These are phyloP conservation scores for Kodamaea hsintzibuensis DNA, from an alignment of 805 yeast genomes.

Conservation along the genomic window DNA sequence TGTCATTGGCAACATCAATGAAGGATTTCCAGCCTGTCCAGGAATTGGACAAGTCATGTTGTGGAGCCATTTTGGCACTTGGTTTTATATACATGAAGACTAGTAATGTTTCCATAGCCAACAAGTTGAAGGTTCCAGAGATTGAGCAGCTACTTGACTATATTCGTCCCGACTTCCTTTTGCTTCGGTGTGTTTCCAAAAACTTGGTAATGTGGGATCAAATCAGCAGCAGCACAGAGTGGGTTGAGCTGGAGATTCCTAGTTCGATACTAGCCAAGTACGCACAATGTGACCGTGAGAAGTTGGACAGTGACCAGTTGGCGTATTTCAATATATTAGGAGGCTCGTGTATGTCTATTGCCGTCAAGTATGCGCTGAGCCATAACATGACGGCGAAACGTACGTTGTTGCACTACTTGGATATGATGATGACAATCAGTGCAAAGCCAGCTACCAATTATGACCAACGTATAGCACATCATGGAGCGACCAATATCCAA, in stretches of 20 bases:
- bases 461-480: conserved; percentile 58
- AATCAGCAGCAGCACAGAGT: conserved; percentile 48
- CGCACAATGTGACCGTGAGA: conserved; percentile 21
- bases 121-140: conserved; percentile 60
- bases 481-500: conserved; percentile 55
- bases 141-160: conserved; percentile 63
- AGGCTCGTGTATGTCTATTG: conserved; percentile 75
- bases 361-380: conserved; percentile 74
- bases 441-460: conserved; percentile 45
- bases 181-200: conserved; percentile 62
- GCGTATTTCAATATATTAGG: conserved; percentile 65
- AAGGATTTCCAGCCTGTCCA: conserved; percentile 62
- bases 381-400: conserved; percentile 54
- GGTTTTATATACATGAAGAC: conserved; percentile 73
- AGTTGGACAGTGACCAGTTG: conserved; percentile 59
- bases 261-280: conserved; percentile 34
- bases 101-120: conserved; percentile 58
- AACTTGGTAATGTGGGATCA: conserved; percentile 73
- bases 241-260: conserved; percentile 66
- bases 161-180: conserved; percentile 73
- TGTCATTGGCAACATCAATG: conserved; percentile 57
- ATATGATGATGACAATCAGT: conserved; percentile 47
- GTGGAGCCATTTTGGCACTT: conserved; percentile 78
- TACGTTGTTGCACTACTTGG: conserved; percentile 56
- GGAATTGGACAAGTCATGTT: conserved; percentile 60